Conservation (phyloP, 495 filamentous ascomycete species). For the Talaromyces trachyspermus region DNA sequence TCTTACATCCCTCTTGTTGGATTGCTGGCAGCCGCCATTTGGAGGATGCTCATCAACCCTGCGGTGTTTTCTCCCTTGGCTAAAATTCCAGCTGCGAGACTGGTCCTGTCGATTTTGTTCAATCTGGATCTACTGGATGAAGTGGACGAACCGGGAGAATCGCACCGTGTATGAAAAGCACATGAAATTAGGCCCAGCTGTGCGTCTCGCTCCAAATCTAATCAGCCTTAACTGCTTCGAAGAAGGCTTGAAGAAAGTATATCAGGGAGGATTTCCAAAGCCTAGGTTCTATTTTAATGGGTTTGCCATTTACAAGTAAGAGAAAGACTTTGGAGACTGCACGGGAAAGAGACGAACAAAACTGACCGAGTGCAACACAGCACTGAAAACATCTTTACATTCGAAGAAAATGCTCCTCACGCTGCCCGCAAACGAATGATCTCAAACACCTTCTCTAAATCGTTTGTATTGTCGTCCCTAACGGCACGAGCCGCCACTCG, state of each 20-base stretch:
- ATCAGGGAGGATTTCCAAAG: background rate
- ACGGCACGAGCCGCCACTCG: background rate
- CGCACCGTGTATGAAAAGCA: conserved; percentile 28
- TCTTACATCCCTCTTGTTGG: too few species aligned
- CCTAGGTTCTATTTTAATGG: background rate
- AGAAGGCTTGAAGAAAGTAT: background rate
- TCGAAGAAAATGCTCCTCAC: background rate
- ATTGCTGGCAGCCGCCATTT: too few species aligned
- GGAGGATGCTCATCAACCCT: too few species aligned
- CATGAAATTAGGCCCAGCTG: conserved; percentile 26
- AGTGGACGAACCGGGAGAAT: background rate
- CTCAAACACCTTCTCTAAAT: background rate
- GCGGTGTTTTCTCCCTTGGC: too few species aligned
- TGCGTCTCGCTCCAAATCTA: background rate
- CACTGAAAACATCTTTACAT: background rate
- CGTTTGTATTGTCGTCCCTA: background rate
- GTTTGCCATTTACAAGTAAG: background rate
- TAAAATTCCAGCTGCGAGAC: too few species aligned
- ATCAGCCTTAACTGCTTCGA: background rate
- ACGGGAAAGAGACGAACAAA: background rate
- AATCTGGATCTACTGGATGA: background rate
- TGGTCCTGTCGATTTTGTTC: too few species aligned
- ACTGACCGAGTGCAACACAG: background rate
- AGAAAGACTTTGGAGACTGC: background rate
- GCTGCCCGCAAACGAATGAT: background rate